phyloP scores from a whole-genome alignment of 148 eudicot genomes.

The Diospyros kaki region DNA sequence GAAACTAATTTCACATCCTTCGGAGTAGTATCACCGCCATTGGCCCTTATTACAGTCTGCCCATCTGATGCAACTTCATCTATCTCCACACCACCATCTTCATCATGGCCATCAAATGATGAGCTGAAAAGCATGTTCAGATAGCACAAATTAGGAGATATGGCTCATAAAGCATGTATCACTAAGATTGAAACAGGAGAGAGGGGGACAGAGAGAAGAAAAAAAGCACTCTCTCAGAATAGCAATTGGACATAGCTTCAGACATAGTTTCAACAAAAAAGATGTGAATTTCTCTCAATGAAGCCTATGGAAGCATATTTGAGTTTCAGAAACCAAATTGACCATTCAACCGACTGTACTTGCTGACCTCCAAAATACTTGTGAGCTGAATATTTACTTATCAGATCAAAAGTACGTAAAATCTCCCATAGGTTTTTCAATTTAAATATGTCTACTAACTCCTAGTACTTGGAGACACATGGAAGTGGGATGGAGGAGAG shows the following conservation, averaged over 20 bases:
- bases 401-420: too few relatives aligned
- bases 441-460: too few relatives aligned
- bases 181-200: not conserved
- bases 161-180: constrained; percentile 5
- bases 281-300: not conserved
- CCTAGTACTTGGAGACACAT: too few relatives aligned
- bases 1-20: constrained; percentile 50
- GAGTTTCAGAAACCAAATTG: not conserved
- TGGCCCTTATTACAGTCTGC: constrained; percentile 31
- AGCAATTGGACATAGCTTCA: not conserved
- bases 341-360: not conserved
- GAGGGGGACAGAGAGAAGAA: not conserved
- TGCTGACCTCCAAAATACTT: too few relatives aligned
- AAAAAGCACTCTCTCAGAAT: not conserved
- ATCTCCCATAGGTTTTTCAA: too few relatives aligned
- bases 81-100: constrained; percentile 47
- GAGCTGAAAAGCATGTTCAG: constrained; percentile 40
- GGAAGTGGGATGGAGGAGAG: too few relatives aligned
- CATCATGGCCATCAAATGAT: constrained; percentile 70
- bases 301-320: not conserved
- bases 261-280: not conserved
- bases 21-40: constrained; percentile 57
- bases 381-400: too few relatives aligned
- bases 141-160: constrained; percentile 7
- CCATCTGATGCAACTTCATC: constrained; percentile 41